Evolutionary conservation across 1,284 basidiomycete genomes (phyloP), one percentile per base, ranked within the genome.

Genomic region (Irpex lacteus): DNA sequence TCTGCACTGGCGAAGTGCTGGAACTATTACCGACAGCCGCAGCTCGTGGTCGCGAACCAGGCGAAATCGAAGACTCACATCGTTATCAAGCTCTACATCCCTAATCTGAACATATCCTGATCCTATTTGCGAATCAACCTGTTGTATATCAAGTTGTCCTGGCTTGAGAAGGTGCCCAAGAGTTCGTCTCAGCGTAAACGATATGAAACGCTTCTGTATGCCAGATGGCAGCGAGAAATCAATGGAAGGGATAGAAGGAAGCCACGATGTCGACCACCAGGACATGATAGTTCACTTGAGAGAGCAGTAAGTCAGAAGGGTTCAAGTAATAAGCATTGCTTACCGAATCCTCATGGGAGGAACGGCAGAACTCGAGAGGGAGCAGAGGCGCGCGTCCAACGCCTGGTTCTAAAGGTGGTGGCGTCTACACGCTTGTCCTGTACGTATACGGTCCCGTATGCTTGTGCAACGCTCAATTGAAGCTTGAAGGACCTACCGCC

Each of bases 81-180:
- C 80, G 56, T 84, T 82, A 73, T 96, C 87, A 52, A 98, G 78
- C 74, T 95, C 88, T 55, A 98, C 80, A 69, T 94, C 87, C 67
- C 90, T 89, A 36, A 98, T 84, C 76, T 96, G 92, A 13, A 98
- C 87, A 72, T 86, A 89, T 13, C 96, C 96, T 55, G 89, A 91
- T 6, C 92, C 91, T 70, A 98, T 91, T 75, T 97, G 95, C 26
- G 95, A 93, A 71, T 98, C 95, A 71, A 98, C 91, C 75, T 95
- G 88, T 63, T 90, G 85, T 59, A 87, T 82, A 76, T 98, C 93
- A 64, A 98, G 85, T 70, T 96, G 94, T 9, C 94, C 94, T 26
- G 92, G 92, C 71, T 91, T 90, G 67, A 98, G 84, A 67, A 98
- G 85, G 71, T 92, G 90, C 2, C 96, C 96, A 0, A 98, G 81